A percentile compares a stretch with the other conserved stretches of the same genome.
Conservation (phyloP, 257 asterid species). For the Solanum pimpinellifolium region DNA sequence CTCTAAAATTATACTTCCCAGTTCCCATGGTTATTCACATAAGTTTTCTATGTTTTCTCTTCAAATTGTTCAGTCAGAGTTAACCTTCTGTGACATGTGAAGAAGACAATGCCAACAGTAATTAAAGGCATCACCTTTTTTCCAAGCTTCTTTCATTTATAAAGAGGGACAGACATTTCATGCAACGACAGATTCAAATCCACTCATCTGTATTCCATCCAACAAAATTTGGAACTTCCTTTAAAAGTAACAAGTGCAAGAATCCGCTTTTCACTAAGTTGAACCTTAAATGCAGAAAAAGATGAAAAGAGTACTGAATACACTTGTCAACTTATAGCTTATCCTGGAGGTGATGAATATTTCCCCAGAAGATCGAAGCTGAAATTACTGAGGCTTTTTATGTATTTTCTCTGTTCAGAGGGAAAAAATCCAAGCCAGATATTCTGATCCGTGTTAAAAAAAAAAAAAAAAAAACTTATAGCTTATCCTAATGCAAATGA, state of each 20-base stretch:
- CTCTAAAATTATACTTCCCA: background rate
- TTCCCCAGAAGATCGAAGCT: too few species aligned
- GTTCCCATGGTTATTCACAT: background rate
- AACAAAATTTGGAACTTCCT: background rate
- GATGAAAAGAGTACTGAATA: background rate
- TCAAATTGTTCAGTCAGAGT: background rate
- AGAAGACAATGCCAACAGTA: background rate
- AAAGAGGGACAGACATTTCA: background rate
- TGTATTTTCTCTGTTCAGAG: too few species aligned
- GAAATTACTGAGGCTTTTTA: too few species aligned
- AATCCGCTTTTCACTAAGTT: background rate
- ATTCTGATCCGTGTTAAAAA: too few species aligned
- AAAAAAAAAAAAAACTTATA: background rate
- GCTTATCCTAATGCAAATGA: background rate
- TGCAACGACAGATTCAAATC: background rate
- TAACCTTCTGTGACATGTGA: background rate
- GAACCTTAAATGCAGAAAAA: background rate
- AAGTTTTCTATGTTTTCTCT: background rate
- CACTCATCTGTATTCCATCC: background rate
- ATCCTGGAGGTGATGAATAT: background rate
- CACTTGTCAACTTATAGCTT: background rate
- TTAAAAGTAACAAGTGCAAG: background rate
- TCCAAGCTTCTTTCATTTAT: background rate
- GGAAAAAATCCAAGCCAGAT: too few species aligned
- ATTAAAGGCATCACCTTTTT: background rate